Percentiles rank a stretch among this genome's conserved stretches.
Conservation (phyloP, 2,329 filamentous ascomycete genomes). For the Fusarium globosum region DNA sequence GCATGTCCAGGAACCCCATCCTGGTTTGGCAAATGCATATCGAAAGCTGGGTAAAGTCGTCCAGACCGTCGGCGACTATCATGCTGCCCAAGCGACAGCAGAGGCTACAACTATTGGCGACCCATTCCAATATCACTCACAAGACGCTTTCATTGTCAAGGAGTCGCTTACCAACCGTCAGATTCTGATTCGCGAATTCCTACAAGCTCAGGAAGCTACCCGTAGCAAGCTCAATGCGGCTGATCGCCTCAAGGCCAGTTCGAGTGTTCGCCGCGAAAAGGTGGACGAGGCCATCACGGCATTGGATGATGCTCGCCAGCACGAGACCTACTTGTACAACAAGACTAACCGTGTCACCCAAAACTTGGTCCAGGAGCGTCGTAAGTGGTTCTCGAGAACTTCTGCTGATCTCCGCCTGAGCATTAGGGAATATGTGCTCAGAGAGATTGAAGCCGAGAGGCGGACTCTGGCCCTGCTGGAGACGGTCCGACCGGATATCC, state of each 20-base stretch:
- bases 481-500: conserved; percentile 90
- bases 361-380: conserved; percentile 88
- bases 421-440: conserved; percentile 91
- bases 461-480: conserved; percentile 93
- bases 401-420: conserved; percentile 83
- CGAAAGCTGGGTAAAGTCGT: conserved; percentile 94
- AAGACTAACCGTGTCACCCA: conserved; percentile 91
- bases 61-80: conserved; percentile 93
- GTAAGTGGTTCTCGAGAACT: conserved; percentile 90
- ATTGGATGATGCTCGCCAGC: conserved; percentile 85
- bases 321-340: conserved; percentile 82
- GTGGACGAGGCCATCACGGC: conserved; percentile 96
- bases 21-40: conserved; percentile 88
- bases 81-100: conserved; percentile 94
- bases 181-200: conserved; percentile 91
- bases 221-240: conserved; percentile 86
- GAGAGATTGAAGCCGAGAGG: conserved; percentile 95
- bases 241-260: conserved; percentile 87
- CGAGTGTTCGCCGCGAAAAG: conserved; percentile 91
- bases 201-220: conserved; percentile 89
- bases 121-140: conserved; percentile 92
- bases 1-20: conserved; percentile 89
- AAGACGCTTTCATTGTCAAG: conserved; percentile 97
- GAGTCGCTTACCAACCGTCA: conserved; percentile 98
- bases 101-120: conserved; percentile 96